Base-by-base conservation (phyloP, 1,284 basidiomycete species). In the Melampsora larici-populina region DNA sequence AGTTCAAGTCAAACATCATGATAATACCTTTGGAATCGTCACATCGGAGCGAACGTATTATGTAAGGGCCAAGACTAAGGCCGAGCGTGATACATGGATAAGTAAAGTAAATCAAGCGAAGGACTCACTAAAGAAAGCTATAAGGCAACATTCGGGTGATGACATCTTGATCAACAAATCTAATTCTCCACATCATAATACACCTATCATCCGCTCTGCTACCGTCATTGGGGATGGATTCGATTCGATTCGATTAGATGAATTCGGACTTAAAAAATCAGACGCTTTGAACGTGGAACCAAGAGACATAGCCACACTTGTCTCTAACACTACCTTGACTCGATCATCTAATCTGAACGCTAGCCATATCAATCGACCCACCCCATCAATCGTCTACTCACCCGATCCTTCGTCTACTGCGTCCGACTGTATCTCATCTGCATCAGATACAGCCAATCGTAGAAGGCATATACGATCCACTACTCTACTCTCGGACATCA, bases 21-120 rank as follows among this genome's bases (percentile, higher is more conserved):
- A 89, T 29, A 89, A 95, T 85, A 90, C 92, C 0, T 95, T 99
- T 81, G 94, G 94, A 18, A 90, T 99, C 78, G 93, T 99, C 75
- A 95, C 93, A 0, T 90, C 93, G 15, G 88, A 89, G 24, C 88
- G 96, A 31, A 98, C 95, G n/a, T 97, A 91, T 84, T 97, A 98
- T 84, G 88, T 96, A 48, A 91, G 93, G 82, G 93, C 94, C 0
- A 88, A 89, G 46, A 88, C 88, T 4, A 85, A 87, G 6, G 85
- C 86, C 29, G 93, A 96, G 75, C 90, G 92, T 68, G 88, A 91
- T 64, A 88, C 87, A 76, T 99, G 97, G 97, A 91, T 97, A 55
- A 85, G 86, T 24, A 90, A 89, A 3, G 90, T 98, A 83, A 93
- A 93, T 82, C 88, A 89, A 5, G 90, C 92, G 18, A 88, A 85